phyloP scores from a whole-genome alignment of 768 basidiomycete genomes.

The Pulveroboletus frians region DNA sequence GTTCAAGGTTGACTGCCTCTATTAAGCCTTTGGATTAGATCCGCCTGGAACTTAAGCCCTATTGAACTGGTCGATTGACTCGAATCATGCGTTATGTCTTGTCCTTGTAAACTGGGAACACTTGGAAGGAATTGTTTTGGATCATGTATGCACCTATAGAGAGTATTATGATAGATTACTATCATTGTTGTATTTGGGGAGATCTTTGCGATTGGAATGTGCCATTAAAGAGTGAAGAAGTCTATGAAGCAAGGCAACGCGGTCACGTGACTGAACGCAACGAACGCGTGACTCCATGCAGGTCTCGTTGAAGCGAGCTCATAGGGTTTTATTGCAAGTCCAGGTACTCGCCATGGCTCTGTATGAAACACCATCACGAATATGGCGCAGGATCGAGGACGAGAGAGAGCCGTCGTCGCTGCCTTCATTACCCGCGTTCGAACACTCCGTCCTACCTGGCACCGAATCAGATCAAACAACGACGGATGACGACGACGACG shows the following conservation, averaged over 20 bases:
- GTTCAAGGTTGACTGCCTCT: not conserved
- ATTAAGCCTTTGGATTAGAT: constrained; percentile 13
- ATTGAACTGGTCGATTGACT: constrained; percentile 19
- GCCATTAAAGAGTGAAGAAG: too few relatives aligned
- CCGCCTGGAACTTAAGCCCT: constrained; percentile 26
- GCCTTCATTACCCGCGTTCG: constrained; percentile 68
- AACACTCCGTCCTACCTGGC: constrained; percentile 50
- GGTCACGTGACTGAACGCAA: constrained; percentile 22
- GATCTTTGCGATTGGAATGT: not conserved
- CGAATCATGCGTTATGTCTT: constrained; percentile 8
- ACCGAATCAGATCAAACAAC: constrained; percentile 33
- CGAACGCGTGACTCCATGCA: constrained; percentile 14
- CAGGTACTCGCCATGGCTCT: constrained; percentile 35
- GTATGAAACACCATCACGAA: constrained; percentile 78
- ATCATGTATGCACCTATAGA: constrained; percentile 5
- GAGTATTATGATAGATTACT: not conserved
- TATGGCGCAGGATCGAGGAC: constrained; percentile 82
- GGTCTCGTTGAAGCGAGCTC: not conserved
- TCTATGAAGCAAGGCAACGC: constrained; percentile 14
- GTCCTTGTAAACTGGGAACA: not conserved
- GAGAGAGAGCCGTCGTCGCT: constrained; percentile 76
- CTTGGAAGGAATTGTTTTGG: constrained; percentile 1
- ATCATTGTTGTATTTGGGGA: not conserved
- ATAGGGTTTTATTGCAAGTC: constrained; percentile 1
- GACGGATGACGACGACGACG: constrained; percentile 39